phyloP scores from a whole-genome alignment of 2,329 filamentous ascomycete genomes.

The Neonectria hederae region DNA sequence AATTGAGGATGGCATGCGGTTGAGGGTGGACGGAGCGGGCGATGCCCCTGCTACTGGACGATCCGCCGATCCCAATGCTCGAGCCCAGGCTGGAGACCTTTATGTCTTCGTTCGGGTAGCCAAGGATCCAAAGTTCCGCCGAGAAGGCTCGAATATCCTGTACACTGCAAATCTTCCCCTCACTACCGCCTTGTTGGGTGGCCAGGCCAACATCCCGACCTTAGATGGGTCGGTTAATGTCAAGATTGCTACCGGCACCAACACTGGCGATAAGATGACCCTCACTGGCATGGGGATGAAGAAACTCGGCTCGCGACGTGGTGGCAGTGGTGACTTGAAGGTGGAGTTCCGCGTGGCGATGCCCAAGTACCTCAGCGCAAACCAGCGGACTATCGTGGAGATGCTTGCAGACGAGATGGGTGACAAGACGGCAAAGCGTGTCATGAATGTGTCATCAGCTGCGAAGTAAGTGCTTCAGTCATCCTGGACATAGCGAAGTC shows the following conservation, averaged over 20 bases:
- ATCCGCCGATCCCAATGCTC: constrained; percentile 68
- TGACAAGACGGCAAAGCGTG: constrained; percentile 88
- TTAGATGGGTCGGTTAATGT: constrained; percentile 91
- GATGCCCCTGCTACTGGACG: constrained; percentile 84
- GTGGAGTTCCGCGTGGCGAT: constrained; percentile 96
- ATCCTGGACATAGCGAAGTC: neutral
- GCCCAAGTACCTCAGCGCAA: constrained; percentile 92
- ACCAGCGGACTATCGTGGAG: constrained; percentile 92
- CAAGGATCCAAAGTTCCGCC: constrained; percentile 89
- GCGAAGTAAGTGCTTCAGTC: constrained; percentile 43
- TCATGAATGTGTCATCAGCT: constrained; percentile 78
- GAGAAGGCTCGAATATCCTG: constrained; percentile 87
- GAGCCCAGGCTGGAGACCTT: constrained; percentile 82
- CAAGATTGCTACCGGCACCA: constrained; percentile 90
- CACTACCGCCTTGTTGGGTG: constrained; percentile 91
- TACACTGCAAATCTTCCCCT: constrained; percentile 92
- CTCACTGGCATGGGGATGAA: constrained; percentile 94
- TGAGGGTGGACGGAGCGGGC: constrained; percentile 85
- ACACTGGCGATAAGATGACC: constrained; percentile 90
- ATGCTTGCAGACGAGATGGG: constrained; percentile 97
- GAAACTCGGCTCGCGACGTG: constrained; percentile 74
- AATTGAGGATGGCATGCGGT: constrained; percentile 94
- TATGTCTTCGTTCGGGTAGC: constrained; percentile 91
- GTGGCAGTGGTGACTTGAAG: constrained; percentile 80
- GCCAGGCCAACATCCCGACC: constrained; percentile 89